Conservation (phyloP, 1,139 yeast genomes). For the Kazachstania sp. region DNA sequence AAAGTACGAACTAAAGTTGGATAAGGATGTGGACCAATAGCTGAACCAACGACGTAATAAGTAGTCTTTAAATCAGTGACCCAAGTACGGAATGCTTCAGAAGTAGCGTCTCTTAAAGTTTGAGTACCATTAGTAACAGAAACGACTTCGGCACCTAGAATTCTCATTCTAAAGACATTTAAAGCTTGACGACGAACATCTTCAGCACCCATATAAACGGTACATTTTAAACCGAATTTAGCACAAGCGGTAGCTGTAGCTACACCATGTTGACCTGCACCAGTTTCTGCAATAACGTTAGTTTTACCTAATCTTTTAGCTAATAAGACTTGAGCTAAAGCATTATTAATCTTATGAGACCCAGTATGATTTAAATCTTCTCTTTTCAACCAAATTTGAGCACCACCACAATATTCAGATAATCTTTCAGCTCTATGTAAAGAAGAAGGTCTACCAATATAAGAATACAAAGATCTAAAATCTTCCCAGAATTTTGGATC, state of each 20-base stretch:
- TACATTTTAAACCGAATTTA: constrained; percentile 89
- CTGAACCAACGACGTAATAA: constrained; percentile 94
- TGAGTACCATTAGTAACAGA: constrained; percentile 92
- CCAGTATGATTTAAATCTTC: constrained; percentile 98
- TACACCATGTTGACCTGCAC: constrained; percentile 99
- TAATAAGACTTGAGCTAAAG: constrained; percentile 85
- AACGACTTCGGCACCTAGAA: constrained; percentile 90
- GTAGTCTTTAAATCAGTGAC: constrained; percentile 78
- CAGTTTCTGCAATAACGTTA: constrained; percentile 94
- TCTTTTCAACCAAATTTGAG: constrained; percentile 94
- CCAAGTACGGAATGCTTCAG: constrained; percentile 96
- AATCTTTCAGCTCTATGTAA: constrained; percentile 86
- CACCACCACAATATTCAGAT: constrained; percentile 89
- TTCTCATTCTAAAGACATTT: constrained; percentile 94
- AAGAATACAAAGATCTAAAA: constrained; percentile 68
- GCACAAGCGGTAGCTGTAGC: constrained; percentile 99
- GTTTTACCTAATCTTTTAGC: constrained; percentile 90
- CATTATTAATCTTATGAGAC: constrained; percentile 93
- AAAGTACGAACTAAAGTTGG: constrained; percentile 96
- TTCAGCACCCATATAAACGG: constrained; percentile 99
- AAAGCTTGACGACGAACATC: constrained; percentile 98
- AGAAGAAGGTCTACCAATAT: constrained; percentile 94
- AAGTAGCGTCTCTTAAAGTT: constrained; percentile 94
- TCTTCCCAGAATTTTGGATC: constrained; percentile 94
- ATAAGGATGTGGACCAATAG: constrained; percentile 98